These are phyloP conservation scores for Trichomonas vaginalis DNA, from an alignment of 208 protist species.

Conservation along the genomic window DNA sequence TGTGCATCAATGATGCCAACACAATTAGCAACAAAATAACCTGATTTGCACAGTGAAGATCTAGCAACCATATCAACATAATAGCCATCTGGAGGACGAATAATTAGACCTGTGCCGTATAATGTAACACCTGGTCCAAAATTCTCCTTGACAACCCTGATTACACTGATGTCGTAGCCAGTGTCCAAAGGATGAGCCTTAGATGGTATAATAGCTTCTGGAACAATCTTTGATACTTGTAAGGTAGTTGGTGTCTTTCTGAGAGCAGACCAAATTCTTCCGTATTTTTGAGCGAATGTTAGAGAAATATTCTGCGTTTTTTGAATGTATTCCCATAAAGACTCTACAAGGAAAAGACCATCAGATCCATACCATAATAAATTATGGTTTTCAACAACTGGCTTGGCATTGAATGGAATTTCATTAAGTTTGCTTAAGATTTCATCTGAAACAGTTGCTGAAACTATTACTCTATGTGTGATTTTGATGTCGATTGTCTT, in stretches of 20 bases:
- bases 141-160: neutral
- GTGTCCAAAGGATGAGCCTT: neutral
- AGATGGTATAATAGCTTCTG: neutral
- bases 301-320: neutral
- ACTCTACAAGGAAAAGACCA: neutral
- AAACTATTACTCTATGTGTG: neutral
- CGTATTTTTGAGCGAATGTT: neutral
- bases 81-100: neutral
- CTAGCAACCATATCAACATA: neutral
- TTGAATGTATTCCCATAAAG: neutral
- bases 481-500: neutral
- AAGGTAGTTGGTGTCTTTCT: neutral
- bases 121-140: neutral
- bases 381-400: neutral
- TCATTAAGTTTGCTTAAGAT: neutral
- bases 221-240: neutral
- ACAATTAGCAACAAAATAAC: neutral
- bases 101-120: neutral
- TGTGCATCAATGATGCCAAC: conserved; percentile 3
- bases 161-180: neutral
- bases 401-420: neutral
- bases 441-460: neutral
- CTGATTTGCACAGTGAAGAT: neutral
- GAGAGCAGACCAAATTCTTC: neutral
- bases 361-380: neutral